Base-by-base conservation (phyloP, 2,329 filamentous ascomycete genomes). In the Rutstroemia sydowiana region DNA sequence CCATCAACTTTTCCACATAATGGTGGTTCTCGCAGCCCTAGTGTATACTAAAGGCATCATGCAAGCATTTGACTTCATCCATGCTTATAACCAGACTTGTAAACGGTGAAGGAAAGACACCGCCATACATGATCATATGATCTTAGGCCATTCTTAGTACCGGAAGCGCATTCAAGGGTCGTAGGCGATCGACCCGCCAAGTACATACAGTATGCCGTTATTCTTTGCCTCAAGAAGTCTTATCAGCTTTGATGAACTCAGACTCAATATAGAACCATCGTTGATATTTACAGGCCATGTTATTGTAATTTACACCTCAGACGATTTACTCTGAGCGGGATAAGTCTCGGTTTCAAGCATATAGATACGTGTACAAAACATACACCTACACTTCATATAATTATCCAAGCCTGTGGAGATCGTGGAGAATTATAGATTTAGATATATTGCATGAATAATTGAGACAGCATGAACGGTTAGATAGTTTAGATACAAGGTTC, bases 1-100 rank as follows among this genome's bases (percentile, higher is more conserved):
- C 51, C 74, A 77, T 59, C 72, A 77, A 60, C 60, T 75, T 20
- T 71, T 78, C 63, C 74, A 78, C 52, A 55, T 75, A 2, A 65
- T 71, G 54, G 73, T 76, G 13, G 60, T 76, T 16, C 60, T 69
- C 10, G 74, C 72, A 2, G 70, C 67, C 1, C 51, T 73, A 14
- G 61, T 66, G 3, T 70, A 70, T 45, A 64, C 65, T 16, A 57
- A 61, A 43, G 70, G 66, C 9, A 63, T 73, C 31, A 36, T 70
- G 26, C 61, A 61, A 55, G 66, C 68, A 20, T 71, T 70, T 53
- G 64, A 70, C 49, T 68, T 64, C 52, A 56, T 61, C 20, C 66
- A 69, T 51, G 45, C 52, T 37, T 28, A 48, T 26, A 42, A 41
- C 13, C 21, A 40, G 14, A 44, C 10, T 20, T 51, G 45, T 39